Percentiles rank a stretch among this genome's conserved stretches.
Conservation (phyloP, 163 green algal genomes). For the Botryococcus braunii region DNA sequence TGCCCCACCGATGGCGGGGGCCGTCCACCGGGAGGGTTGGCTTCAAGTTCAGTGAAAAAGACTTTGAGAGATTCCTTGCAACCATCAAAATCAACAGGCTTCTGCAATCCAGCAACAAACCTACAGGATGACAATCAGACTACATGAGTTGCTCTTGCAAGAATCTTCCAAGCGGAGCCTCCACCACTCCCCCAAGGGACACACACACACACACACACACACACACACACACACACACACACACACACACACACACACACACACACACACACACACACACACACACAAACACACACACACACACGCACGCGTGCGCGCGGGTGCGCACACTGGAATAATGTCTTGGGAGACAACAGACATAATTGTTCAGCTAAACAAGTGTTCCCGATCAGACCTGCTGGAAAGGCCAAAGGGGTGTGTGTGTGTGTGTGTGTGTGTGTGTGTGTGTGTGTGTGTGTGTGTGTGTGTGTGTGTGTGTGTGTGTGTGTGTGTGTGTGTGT, state of each 20-base stretch:
- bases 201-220: too few relatives aligned
- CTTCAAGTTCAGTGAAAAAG: constrained; percentile 49
- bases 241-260: too few relatives aligned
- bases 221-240: too few relatives aligned
- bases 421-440: background rate
- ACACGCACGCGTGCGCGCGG: too few relatives aligned
- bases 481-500: background rate
- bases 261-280: too few relatives aligned
- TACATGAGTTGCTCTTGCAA: background rate
- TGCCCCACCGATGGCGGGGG: too few relatives aligned
- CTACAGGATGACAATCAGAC: constrained; percentile 30
- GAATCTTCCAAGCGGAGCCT: too few relatives aligned
- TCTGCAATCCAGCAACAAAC: constrained; percentile 50
- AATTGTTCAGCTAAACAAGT: background rate
- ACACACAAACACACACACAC: too few relatives aligned
- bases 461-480: background rate
- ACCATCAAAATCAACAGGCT: constrained; percentile 47
- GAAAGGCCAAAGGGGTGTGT: background rate
- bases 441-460: background rate
- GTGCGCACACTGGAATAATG: too few relatives aligned
- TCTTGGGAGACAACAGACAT: background rate
- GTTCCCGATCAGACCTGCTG: background rate
- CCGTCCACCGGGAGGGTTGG: constrained; percentile 8
- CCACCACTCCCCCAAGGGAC: too few relatives aligned
- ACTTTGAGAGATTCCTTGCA: constrained; percentile 38